Base-by-base conservation (phyloP, 371 early-diverging fungal genomes). In the Lichtheimia ornata region DNA sequence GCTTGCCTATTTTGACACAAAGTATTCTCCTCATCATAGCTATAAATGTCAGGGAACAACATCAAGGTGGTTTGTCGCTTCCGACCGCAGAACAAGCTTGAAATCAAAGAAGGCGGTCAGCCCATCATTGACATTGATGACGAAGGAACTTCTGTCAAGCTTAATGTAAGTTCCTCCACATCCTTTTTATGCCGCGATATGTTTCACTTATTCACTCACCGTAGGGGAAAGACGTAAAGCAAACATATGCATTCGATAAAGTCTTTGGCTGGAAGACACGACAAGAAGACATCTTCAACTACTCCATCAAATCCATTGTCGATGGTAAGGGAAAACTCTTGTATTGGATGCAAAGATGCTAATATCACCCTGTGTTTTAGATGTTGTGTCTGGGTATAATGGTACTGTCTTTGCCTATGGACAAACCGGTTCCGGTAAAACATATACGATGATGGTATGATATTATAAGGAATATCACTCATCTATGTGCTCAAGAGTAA, bases 331-430 rank as follows among this genome's bases (percentile, higher is more conserved):
- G 1, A 56, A 27, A 24, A 22, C 40, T 7, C 0, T 56, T 5
- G 11, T 47, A 15, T 54, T 14, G 40, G 17, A 35, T 40, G 13
- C 12, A 54, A 27, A 54, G 24, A 30, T 14, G 22, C 22, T 28
- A 54, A 18, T 35, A 4, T 28, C 28, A 35, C 9, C 35, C 9
- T 11, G 9, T 9, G 35, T 35, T 30, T 17, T 35, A 67, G 67
- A 67, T 41, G 67, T 67, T 27, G 67, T 67, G 51, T 60, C 67
- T 12, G 88, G 89, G 62, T 89, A 89, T 69, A 95, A 96, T 78
- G 96, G 96, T 50, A 96, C 97, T 3, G 91, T 97, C 43, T 96
- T 99, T 72, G 96, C 96, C 35, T 98, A 95, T 72, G 96, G 96
- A 61, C 96, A 95, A 72, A 95, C 95, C 2, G 96, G 97, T 58